These are phyloP conservation scores for Dovyalis caffra DNA, from an alignment of 345 rosid species.

Conservation along the genomic window DNA sequence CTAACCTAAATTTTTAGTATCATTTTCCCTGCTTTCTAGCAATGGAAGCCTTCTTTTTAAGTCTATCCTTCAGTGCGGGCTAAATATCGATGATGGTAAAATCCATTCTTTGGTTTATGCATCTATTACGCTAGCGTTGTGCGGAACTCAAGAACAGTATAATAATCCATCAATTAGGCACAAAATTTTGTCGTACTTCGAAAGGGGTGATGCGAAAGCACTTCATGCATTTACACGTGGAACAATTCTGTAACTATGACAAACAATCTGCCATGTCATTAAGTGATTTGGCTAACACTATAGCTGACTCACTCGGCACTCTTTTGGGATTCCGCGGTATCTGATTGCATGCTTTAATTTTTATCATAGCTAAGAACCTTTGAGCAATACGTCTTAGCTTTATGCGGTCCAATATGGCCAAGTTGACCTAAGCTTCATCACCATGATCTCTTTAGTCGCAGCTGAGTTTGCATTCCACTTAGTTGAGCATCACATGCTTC, in stretches of 20 bases:
- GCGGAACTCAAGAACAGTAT: background rate
- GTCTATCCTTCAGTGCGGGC: background rate
- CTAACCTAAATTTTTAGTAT: background rate
- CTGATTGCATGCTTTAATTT: slow-evolving; percentile 17
- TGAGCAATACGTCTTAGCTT: slow-evolving; percentile 21
- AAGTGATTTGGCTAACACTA: slow-evolving; percentile 30
- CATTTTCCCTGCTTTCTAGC: background rate
- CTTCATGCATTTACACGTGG: background rate
- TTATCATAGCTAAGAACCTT: background rate
- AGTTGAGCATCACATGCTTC: slow-evolving; percentile 44
- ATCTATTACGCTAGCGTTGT: background rate
- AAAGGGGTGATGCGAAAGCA: slow-evolving; percentile 11
- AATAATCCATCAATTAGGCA: background rate
- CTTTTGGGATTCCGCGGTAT: slow-evolving; percentile 18
- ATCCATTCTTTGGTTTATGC: background rate
- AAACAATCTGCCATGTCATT: slow-evolving; percentile 18
- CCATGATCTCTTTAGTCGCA: slow-evolving; percentile 33
- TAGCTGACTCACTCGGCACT: slow-evolving; percentile 42
- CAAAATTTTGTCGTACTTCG: background rate
- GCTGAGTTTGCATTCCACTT: slow-evolving; percentile 63
- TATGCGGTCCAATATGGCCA: slow-evolving; percentile 37
- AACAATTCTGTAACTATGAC: slow-evolving; percentile 10
- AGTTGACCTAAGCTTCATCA: slow-evolving; percentile 33
- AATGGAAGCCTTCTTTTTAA: background rate
- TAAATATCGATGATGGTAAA: background rate